phyloP scores from a whole-genome alignment of 1,139 yeast species.

The Suhomyces atakaporum region DNA sequence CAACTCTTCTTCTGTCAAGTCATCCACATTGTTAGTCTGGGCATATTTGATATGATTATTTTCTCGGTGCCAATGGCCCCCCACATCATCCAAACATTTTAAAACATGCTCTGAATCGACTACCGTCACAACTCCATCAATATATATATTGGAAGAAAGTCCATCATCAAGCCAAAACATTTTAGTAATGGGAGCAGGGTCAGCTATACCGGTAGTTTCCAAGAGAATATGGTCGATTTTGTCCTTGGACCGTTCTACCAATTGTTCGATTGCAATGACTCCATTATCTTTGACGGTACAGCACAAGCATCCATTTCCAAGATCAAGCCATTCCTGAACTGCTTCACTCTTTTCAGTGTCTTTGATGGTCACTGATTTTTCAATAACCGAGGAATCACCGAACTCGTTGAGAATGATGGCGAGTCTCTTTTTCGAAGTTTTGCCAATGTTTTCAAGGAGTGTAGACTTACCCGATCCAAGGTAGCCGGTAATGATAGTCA shows the following conservation, averaged over 20 bases:
- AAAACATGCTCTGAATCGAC: conserved; percentile 74
- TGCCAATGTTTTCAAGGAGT: conserved; percentile 70
- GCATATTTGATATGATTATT: conserved; percentile 29
- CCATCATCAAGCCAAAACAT: conserved; percentile 99
- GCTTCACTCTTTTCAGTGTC: conserved; percentile 53
- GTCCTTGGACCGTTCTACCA: conserved; percentile 70
- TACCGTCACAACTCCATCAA: conserved; percentile 94
- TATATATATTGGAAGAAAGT: conserved; percentile 74
- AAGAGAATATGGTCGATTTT: conserved; percentile 83
- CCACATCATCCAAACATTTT: conserved; percentile 68
- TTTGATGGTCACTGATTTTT: conserved; percentile 77
- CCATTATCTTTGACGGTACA: conserved; percentile 96
- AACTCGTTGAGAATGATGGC: conserved; percentile 93
- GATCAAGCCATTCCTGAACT: conserved; percentile 92
- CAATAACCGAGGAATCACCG: conserved; percentile 88
- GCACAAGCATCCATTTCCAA: conserved; percentile 95
- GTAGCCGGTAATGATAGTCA: conserved; percentile 92
- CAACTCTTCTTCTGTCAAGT: conserved; percentile 33
- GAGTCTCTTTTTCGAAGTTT: conserved; percentile 65
- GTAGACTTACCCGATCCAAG: conserved; percentile 96
- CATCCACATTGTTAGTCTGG: conserved; percentile 25
- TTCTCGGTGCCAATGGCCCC: conserved; percentile 62
- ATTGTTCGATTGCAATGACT: conserved; percentile 87
- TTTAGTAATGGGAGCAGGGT: conserved; percentile 93
- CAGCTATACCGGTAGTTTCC: conserved; percentile 98